A percentile compares a stretch with the other conserved stretches of the same genome.
phyloP scores from a whole-genome alignment of 768 basidiomycete species.

The Pisolithus orientalis region DNA sequence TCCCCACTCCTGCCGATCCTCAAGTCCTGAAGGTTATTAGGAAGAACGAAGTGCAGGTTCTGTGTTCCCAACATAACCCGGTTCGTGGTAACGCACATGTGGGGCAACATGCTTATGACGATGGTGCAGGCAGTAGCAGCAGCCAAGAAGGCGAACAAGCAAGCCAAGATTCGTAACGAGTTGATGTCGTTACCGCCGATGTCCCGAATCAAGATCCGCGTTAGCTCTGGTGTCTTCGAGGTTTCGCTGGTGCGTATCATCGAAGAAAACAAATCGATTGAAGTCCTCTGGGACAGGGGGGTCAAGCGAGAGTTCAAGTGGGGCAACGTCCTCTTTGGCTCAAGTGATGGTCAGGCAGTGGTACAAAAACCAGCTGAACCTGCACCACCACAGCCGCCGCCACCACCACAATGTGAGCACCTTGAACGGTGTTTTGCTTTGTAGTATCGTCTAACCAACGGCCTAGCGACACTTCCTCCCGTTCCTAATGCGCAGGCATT shows the following conservation, averaged over 20 bases:
- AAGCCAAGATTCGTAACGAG: conserved; percentile 65
- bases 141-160: conserved; percentile 67
- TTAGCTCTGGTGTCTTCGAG: conserved; percentile 80
- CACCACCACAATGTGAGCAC: conserved; percentile 41
- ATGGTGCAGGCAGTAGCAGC: conserved; percentile 59
- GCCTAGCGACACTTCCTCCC: conserved; percentile 12
- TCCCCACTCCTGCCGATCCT: conserved; percentile 8
- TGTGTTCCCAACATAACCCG: conserved; percentile 89
- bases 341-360: conserved; percentile 56
- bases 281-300: conserved; percentile 77
- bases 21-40: conserved; percentile 58
- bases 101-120: neutral
- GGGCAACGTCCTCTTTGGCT: conserved; percentile 76
- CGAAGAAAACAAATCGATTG: conserved; percentile 63
- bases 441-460: conserved; percentile 5
- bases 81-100: conserved; percentile 40
- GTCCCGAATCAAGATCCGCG: conserved; percentile 78
- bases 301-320: conserved; percentile 76
- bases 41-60: conserved; percentile 67
- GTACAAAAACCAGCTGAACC: conserved; percentile 64
- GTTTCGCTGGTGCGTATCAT: conserved; percentile 70
- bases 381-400: conserved; percentile 24
- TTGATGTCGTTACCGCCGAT: conserved; percentile 64
- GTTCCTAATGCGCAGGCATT: conserved; percentile 12
- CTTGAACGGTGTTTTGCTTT: neutral